Evolutionary conservation across 139 green algal species (phyloP).

Genomic region (Chlamydomonas eustigma): DNA sequence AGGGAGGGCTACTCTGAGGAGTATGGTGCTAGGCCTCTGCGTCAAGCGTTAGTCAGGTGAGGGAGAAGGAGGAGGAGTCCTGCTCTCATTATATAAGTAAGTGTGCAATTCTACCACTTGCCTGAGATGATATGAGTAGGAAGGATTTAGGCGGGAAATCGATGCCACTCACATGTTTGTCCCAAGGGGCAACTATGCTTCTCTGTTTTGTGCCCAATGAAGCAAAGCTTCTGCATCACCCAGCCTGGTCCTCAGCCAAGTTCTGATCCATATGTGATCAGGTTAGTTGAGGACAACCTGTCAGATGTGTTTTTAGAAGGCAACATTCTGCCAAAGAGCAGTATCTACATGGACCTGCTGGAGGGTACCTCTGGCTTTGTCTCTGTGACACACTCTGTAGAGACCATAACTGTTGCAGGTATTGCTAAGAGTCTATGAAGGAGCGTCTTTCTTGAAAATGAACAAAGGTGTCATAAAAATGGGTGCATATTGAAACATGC

Average conservation of each 20-base stretch:
- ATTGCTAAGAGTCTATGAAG: too few species aligned
- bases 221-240: too few species aligned
- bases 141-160: too few species aligned
- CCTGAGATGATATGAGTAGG: too few species aligned
- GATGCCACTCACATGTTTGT: too few species aligned
- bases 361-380: slow-evolving; percentile 12
- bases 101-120: not conserved
- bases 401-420: not conserved
- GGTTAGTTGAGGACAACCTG: slow-evolving; percentile 48
- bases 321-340: slow-evolving; percentile 30
- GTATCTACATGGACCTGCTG: slow-evolving; percentile 20
- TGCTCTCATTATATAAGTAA: not conserved
- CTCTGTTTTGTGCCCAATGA: too few species aligned
- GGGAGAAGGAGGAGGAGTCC: not conserved
- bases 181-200: too few species aligned
- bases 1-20: slow-evolving; percentile 44
- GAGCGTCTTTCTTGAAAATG: too few species aligned
- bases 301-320: slow-evolving; percentile 55
- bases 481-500: too few species aligned
- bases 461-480: too few species aligned
- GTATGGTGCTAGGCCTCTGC: slow-evolving; percentile 73
- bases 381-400: not conserved
- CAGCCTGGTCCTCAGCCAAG: too few species aligned
- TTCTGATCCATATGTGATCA: too few species aligned
- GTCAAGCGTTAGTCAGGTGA: slow-evolving; percentile 56